Evolutionary conservation across 2,329 filamentous ascomycete genomes (phyloP).

Genomic region (Diatrype stigma): DNA sequence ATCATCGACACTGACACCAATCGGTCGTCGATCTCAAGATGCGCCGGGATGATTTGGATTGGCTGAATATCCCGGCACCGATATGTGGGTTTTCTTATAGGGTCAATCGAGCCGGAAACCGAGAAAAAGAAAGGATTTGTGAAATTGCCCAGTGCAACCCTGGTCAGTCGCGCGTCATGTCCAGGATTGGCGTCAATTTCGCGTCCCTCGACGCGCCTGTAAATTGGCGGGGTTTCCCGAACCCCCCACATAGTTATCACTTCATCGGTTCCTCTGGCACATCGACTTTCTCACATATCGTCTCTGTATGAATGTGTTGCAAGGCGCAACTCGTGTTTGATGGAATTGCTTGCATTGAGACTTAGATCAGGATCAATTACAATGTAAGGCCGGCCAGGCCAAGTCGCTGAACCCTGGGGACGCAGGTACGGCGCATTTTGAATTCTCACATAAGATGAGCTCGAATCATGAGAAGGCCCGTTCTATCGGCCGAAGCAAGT

Average conservation of each 20-base stretch:
- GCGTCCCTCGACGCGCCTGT: neutral
- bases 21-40: neutral
- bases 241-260: neutral
- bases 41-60: neutral
- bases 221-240: neutral
- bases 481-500: neutral
- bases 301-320: neutral
- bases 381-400: neutral
- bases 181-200: neutral
- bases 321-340: too few relatives aligned
- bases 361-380: too few relatives aligned
- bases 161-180: neutral
- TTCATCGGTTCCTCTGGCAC: neutral
- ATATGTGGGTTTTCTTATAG: neutral
- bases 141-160: neutral
- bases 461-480: neutral
- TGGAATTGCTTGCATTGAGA: too few relatives aligned
- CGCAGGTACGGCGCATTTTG: neutral
- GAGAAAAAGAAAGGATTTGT: neutral
- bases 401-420: neutral
- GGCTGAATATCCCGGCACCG: neutral
- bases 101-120: neutral
- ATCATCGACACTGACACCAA: neutral
- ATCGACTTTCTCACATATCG: neutral
- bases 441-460: neutral